phyloP scores from a whole-genome alignment of 352 stramenopile genomes.

The Globisporangium carolinianum region DNA sequence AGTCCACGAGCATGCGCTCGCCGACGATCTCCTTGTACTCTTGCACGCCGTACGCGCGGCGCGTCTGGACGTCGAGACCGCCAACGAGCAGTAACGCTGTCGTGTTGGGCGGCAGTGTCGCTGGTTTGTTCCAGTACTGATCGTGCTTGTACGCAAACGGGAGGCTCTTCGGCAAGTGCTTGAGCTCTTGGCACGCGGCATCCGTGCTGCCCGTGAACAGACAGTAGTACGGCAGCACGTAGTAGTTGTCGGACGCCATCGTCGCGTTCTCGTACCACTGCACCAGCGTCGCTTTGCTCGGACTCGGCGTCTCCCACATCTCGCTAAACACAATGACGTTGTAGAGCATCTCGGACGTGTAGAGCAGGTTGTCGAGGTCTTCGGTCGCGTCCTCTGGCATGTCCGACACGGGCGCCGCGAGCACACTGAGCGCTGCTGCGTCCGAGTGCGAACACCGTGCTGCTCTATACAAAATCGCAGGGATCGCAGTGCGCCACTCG shows the following conservation, averaged over 20 bases:
- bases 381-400: conserved; percentile 25
- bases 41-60: conserved; percentile 34
- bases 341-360: conserved; percentile 68
- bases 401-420: conserved; percentile 14
- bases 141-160: conserved; percentile 50
- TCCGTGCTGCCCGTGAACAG: conserved; percentile 62
- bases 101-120: conserved; percentile 27
- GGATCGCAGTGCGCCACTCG: conserved; percentile 28
- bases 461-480: conserved; percentile 49
- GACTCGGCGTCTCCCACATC: conserved; percentile 60
- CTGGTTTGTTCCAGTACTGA: conserved; percentile 63
- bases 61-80: conserved; percentile 50
- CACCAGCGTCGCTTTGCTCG: conserved; percentile 42
- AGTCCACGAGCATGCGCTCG: conserved; percentile 58
- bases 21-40: conserved; percentile 44
- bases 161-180: conserved; percentile 29
- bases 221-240: conserved; percentile 67
- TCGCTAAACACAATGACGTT: conserved; percentile 76
- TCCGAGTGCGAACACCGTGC: conserved; percentile 33
- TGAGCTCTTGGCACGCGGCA: conserved; percentile 40
- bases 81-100: conserved; percentile 50
- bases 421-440: conserved; percentile 26
- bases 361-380: conserved; percentile 44
- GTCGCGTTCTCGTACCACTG: conserved; percentile 50
- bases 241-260: conserved; percentile 67